Conservation (phyloP, 2,329 filamentous ascomycete species). For the Cladosporium oxysporum region DNA sequence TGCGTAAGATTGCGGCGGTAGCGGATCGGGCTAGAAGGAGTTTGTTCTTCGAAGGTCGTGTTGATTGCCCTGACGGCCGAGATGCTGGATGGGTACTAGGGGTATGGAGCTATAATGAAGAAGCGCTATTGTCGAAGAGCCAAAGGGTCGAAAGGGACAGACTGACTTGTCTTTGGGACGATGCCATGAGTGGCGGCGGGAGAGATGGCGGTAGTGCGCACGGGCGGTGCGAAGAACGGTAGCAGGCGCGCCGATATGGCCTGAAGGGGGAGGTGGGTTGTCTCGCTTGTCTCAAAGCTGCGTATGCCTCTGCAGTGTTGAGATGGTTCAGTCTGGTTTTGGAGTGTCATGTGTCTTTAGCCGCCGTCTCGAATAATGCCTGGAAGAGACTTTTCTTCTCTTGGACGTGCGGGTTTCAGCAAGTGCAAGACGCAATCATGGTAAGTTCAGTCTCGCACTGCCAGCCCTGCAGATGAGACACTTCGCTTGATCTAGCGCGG, state of each 20-base stretch:
- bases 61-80: neutral
- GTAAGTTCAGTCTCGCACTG: neutral
- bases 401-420: neutral
- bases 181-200: conserved; percentile 3
- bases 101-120: conserved; percentile 9
- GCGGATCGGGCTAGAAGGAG: neutral
- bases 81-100: neutral
- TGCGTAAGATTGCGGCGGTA: neutral
- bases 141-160: neutral
- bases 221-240: neutral
- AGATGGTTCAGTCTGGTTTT: neutral
- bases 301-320: neutral
- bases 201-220: neutral
- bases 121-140: neutral
- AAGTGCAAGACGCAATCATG: neutral
- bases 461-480: conserved; percentile 20
- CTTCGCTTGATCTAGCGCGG: conserved; percentile 18
- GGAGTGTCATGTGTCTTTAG: neutral
- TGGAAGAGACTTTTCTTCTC: neutral
- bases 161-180: neutral
- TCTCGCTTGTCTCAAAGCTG: neutral
- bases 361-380: neutral
- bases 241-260: neutral
- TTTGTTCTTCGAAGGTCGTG: neutral
- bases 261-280: neutral